Conservation (phyloP, 2,329 filamentous ascomycete genomes). For the Aspergillus luchuensis region DNA sequence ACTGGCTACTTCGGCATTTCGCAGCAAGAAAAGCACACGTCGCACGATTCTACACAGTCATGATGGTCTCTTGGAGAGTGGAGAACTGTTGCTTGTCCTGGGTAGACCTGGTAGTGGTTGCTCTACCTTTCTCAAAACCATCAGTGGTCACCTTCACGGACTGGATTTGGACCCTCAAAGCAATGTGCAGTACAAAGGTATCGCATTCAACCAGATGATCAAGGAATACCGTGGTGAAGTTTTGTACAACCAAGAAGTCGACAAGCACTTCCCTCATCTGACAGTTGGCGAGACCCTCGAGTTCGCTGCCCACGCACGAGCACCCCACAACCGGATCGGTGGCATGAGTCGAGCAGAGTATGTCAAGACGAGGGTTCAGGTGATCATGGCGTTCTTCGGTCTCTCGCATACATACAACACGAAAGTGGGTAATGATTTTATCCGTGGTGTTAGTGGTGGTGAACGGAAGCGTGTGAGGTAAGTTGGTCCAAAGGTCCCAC, state of each 20-base stretch:
- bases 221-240: constrained; percentile 43
- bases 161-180: not conserved
- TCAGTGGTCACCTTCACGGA: not conserved
- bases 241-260: constrained; percentile 43
- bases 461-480: constrained; percentile 55
- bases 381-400: constrained; percentile 41
- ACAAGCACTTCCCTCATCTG: constrained; percentile 67
- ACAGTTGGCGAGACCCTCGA: constrained; percentile 73
- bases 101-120: constrained; percentile 6
- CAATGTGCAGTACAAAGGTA: constrained; percentile 22
- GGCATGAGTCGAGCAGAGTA: not conserved
- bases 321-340: constrained; percentile 32
- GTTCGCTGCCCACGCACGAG: constrained; percentile 68
- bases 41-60: constrained; percentile 1
- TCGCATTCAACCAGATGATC: constrained; percentile 30
- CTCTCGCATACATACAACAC: constrained; percentile 49
- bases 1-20: not conserved
- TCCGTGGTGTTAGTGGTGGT: constrained; percentile 61
- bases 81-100: constrained; percentile 5
- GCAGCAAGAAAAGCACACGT: not conserved
- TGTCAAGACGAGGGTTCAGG: constrained; percentile 26
- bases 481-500: not conserved
- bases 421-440: constrained; percentile 53
- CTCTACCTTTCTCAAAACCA: constrained; percentile 5
- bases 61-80: constrained; percentile 2